A percentile compares a stretch with the other conserved stretches of the same genome.
Evolutionary conservation across 169 alveolate species (phyloP).

Genomic region (Plasmodium relictum): DNA sequence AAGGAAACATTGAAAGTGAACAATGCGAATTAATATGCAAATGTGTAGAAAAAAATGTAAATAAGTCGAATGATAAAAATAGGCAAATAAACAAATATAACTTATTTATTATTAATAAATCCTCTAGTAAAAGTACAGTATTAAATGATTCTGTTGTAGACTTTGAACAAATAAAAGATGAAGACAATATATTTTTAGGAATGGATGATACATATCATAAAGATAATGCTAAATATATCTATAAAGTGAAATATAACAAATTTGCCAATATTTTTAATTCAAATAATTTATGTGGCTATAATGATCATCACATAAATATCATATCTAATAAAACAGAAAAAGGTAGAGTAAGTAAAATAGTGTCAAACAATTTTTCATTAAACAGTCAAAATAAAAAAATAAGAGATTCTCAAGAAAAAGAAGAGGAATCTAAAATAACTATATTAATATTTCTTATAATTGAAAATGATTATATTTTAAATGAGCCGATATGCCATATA

Average conservation of each 20-base stretch:
- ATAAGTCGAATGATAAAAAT: conserved; percentile 40
- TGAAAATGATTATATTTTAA: neutral
- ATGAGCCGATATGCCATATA: conserved; percentile 34
- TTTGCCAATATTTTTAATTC: conserved; percentile 58
- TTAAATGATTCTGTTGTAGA: conserved; percentile 44
- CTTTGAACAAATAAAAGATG: conserved; percentile 66
- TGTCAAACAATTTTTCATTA: conserved; percentile 57
- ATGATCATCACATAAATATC: neutral
- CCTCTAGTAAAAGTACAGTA: conserved; percentile 29
- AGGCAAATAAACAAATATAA: conserved; percentile 71
- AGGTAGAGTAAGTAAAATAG: conserved; percentile 44
- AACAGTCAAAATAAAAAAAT: conserved; percentile 16
- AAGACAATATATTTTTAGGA: conserved; percentile 51
- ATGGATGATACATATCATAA: conserved; percentile 33
- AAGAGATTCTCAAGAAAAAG: conserved; percentile 7
- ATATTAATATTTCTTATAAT: conserved; percentile 61
- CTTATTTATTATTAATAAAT: conserved; percentile 65
- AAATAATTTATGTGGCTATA: conserved; percentile 23
- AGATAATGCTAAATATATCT: conserved; percentile 56
- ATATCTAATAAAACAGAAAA: conserved; percentile 19
- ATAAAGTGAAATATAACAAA: conserved; percentile 66
- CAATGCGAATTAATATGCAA: conserved; percentile 67
- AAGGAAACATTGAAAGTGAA: conserved; percentile 68
- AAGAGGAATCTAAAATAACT: conserved; percentile 54
- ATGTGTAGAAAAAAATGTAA: conserved; percentile 63